phyloP scores from a whole-genome alignment of 2,329 filamentous ascomycete species.

The Penicillium freii region DNA sequence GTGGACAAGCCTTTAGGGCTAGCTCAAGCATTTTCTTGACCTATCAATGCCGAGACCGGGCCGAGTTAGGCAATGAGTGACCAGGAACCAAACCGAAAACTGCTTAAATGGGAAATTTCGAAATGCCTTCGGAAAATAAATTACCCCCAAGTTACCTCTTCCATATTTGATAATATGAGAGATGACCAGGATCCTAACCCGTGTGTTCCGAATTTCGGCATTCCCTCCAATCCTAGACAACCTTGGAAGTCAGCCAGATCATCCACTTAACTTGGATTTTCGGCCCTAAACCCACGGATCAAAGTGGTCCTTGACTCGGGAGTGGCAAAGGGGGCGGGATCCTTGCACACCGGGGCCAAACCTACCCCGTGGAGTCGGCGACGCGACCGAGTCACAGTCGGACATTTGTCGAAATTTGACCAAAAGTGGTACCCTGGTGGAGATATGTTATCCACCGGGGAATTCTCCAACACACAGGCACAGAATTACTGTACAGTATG shows the following conservation, averaged over 20 bases:
- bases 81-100: not conserved
- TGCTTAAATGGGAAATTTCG: too few relatives aligned
- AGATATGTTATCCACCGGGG: not conserved
- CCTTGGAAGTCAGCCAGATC: not conserved
- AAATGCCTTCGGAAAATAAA: not conserved
- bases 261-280: not conserved
- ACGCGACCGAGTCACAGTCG: slow-evolving; percentile 6
- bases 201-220: slow-evolving; percentile 2
- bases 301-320: not conserved
- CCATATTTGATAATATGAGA: too few relatives aligned
- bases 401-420: not conserved
- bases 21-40: not conserved
- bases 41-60: not conserved
- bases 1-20: not conserved
- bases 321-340: slow-evolving; percentile 1
- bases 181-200: not conserved
- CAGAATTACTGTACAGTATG: not conserved
- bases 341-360: not conserved
- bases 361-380: slow-evolving; percentile 12
- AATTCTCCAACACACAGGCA: not conserved
- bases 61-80: not conserved
- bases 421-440: not conserved
- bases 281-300: not conserved
- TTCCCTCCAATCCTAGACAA: not conserved
- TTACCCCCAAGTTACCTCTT: not conserved